Evolutionary conservation across 2,329 filamentous ascomycete species (phyloP), one percentile per base, ranked within the genome.

Genomic region (Boeremia exigua): DNA sequence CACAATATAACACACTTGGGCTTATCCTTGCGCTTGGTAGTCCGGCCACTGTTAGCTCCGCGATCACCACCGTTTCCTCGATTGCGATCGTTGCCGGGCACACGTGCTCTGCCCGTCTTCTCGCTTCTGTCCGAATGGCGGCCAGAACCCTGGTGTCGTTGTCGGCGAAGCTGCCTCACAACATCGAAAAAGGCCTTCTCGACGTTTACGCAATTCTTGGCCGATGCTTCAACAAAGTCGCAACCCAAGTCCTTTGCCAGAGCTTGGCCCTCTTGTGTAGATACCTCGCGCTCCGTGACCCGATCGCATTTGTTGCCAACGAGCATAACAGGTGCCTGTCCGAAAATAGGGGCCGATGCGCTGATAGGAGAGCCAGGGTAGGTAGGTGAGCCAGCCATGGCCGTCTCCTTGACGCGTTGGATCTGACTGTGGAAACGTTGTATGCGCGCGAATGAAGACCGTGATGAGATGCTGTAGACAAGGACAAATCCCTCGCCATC

Each of bases 171-270:
- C 75, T 95, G 91, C 65, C 95, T 84, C 50, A 98, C 95, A 7
- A 99, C 95, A 72, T 99, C 95, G 78, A 96, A 98, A 73, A 99
- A 98, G 29, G 92, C 94, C 82, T 96, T 98, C 77, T 96, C 95
- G 49, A 97, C 94, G 71, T 98, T 97, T 81, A 97, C 92, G 79
- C 93, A 96, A 75, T 96, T 97, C 81, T 97, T 97, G 32, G 94
- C 94, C 6, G 93, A 97, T 2, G 94, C 93, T 77, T 98, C 94
- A 67, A 97, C 92, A 69, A 98, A 98, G 67, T 97, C 93, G 79
- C 95, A 98, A 60, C 92, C 92, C 34, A 99, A 82, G 70, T 97
- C 92, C 69, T 93, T 90, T 51, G 95, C 94, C 34, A 98, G 81
- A 48, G 93, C 92, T 65, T 92, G 90, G 14, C 95, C 95, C 79